phyloP scores from a whole-genome alignment of 2,329 filamentous ascomycete species.

The Fusarium sulawesiense region DNA sequence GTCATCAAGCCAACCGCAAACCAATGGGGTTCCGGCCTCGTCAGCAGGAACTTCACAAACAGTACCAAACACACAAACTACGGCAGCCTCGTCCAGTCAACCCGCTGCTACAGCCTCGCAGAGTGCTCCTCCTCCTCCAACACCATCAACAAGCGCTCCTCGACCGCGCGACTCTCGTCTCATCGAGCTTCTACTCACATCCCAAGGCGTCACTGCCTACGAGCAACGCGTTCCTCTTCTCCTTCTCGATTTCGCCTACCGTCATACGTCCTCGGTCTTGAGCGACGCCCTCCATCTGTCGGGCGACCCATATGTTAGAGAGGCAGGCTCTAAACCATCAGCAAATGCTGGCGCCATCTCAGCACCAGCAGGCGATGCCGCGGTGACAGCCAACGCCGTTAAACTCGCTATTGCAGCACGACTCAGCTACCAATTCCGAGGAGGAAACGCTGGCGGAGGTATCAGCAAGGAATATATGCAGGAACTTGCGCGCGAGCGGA shows the following conservation, averaged over 20 bases:
- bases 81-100: slow-evolving; percentile 45
- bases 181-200: slow-evolving; percentile 82
- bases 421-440: slow-evolving; percentile 75
- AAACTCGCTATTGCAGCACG: slow-evolving; percentile 78
- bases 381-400: slow-evolving; percentile 74
- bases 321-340: slow-evolving; percentile 65
- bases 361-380: slow-evolving; percentile 61
- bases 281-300: slow-evolving; percentile 76
- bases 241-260: slow-evolving; percentile 87
- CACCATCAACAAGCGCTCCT: slow-evolving; percentile 57
- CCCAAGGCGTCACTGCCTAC: slow-evolving; percentile 82
- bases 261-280: slow-evolving; percentile 78
- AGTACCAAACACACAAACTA: slow-evolving; percentile 52
- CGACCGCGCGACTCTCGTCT: slow-evolving; percentile 83
- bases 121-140: slow-evolving; percentile 40
- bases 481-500: slow-evolving; percentile 78
- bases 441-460: slow-evolving; percentile 63
- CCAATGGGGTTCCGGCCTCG: slow-evolving; percentile 63
- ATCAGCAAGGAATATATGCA: slow-evolving; percentile 80
- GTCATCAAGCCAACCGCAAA: slow-evolving; percentile 59
- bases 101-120: slow-evolving; percentile 40
- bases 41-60: slow-evolving; percentile 54
- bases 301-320: slow-evolving; percentile 73
- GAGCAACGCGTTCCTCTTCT: slow-evolving; percentile 85
- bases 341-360: slow-evolving; percentile 62